Evolutionary conservation across 305 asterid genomes (phyloP), one percentile per base, ranked within the genome.

Genomic region (Petunia hybrid): DNA sequence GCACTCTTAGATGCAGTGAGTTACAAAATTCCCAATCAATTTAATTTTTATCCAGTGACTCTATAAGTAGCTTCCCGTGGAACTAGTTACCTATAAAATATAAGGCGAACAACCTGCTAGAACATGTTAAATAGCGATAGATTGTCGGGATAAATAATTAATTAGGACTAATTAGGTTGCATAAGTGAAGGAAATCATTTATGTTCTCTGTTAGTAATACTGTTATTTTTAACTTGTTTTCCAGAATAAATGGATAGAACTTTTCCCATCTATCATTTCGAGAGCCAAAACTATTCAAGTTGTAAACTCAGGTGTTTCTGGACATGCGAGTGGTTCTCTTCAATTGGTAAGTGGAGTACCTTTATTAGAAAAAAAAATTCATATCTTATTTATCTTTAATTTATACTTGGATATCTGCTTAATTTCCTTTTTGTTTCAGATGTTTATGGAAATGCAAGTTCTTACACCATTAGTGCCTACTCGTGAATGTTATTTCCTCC

Each of bases 221-320:
- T 74, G 35, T 57, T 38, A n/a, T 6, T 13, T 39, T 5, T 31
- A 4, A 46, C 71, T 5, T 12, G 9, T 13, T 0, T 83, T 77
- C 39, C 88, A 95, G 99, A 89, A 83, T 75, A 95, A 95, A 85
- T 95, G 99, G 98, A 85, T 90, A 95, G 98, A 95, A 83, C 89
- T 95, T 4, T 95, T 94, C 78, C 99, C 99, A 8, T 94, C 96
- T n/a, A 89, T 95, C 40, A 85, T 95, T 61, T 88, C 98, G 8
- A 83, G 99, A 82, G 98, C 99, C 8, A 95, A 92, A 88, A 92
- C 97, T 9, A 92, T 95, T 82, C 99, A 94, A 87, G 89, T 92
- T 1, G 92, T 94, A 81, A 90, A 88, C 41, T 81, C 98, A 0
- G 94, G 91, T 10, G 89, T 85, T 85, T 84, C 97, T 56, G 95